These are phyloP conservation scores for Diplogelasinospora grovesii DNA, from an alignment of 495 filamentous ascomycete genomes.

Conservation along the genomic window DNA sequence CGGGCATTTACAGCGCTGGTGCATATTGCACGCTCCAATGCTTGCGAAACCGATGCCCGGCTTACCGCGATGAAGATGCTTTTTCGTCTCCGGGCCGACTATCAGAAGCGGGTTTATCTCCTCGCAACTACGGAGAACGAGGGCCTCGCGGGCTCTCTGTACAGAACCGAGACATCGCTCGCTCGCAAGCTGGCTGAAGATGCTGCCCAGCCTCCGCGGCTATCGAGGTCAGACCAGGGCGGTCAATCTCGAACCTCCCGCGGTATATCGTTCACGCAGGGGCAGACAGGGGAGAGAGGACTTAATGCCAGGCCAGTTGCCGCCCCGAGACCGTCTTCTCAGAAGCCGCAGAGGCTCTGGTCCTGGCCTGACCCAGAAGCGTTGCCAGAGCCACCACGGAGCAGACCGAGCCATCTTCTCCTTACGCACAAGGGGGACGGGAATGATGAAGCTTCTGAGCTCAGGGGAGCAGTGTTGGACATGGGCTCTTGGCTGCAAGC, in stretches of 20 bases:
- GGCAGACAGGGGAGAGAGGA: conserved; percentile 31
- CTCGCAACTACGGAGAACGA: conserved; percentile 59
- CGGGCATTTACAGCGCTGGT: conserved; percentile 50
- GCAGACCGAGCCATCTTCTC: conserved; percentile 38
- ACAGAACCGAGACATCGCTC: conserved; percentile 54
- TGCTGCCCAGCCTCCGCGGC: conserved; percentile 32
- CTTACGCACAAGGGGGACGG: conserved; percentile 16
- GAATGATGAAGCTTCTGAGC: conserved; percentile 4
- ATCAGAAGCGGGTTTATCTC: conserved; percentile 63
- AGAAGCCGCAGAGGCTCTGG: conserved; percentile 43
- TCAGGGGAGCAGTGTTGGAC: conserved; percentile 43
- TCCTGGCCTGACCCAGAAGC: conserved; percentile 45
- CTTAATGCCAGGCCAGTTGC: conserved; percentile 27
- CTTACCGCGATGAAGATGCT: conserved; percentile 77
- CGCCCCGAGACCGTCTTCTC: conserved; percentile 26
- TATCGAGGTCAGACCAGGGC: conserved; percentile 29
- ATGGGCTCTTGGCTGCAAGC: conserved; percentile 70
- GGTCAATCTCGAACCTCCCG: conserved; percentile 31
- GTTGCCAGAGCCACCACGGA: conserved; percentile 38
- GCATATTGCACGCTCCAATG: conserved; percentile 48
- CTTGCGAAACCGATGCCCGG: conserved; percentile 58
- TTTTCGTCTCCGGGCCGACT: conserved; percentile 77
- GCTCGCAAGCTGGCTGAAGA: conserved; percentile 46
- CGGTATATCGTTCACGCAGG: conserved; percentile 42
- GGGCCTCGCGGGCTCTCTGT: conserved; percentile 62